Evolutionary conservation across 2,329 filamentous ascomycete genomes (phyloP).

Genomic region (Trichoderma sp.): DNA sequence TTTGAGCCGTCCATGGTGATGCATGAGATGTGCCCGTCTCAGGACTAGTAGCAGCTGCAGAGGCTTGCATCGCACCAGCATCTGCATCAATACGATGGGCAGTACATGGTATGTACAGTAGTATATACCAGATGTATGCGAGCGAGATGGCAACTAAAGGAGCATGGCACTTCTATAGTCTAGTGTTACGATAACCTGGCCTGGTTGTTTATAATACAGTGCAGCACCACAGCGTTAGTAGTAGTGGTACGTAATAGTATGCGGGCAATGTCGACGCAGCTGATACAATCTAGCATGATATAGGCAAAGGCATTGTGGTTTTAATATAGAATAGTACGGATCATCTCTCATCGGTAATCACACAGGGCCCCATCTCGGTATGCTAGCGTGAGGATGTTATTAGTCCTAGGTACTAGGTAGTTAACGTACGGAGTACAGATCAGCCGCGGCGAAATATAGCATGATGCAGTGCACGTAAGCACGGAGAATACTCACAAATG

Average conservation of each 20-base stretch:
- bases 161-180: background rate
- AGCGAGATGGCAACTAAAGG: background rate
- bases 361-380: background rate
- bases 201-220: background rate
- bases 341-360: background rate
- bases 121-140: background rate
- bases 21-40: background rate
- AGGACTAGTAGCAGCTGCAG: background rate
- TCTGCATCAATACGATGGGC: background rate
- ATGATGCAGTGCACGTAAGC: background rate
- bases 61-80: background rate
- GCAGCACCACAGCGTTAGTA: background rate
- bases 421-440: too few relatives aligned
- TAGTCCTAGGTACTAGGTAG: too few relatives aligned
- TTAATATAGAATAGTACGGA: conserved; percentile 8
- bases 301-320: background rate
- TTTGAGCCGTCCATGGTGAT: background rate
- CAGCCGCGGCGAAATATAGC: background rate
- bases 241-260: background rate
- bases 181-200: background rate
- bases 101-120: too few relatives aligned
- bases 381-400: background rate
- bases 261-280: background rate
- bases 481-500: background rate
- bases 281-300: background rate